phyloP scores from a whole-genome alignment of 768 basidiomycete genomes.

The Xerocomellus intermedius region DNA sequence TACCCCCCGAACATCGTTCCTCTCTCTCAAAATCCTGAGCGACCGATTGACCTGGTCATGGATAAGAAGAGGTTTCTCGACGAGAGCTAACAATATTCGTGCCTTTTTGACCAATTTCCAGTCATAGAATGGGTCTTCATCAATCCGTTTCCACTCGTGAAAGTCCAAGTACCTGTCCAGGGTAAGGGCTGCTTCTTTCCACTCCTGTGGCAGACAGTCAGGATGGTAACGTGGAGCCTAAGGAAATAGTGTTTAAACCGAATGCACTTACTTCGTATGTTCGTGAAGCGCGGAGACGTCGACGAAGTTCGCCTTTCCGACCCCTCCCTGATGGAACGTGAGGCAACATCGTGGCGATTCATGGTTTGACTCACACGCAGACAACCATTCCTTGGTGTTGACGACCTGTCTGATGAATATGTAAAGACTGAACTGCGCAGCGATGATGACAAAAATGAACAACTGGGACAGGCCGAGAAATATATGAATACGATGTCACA shows the following conservation, averaged over 20 bases:
- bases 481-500: constrained; percentile 4
- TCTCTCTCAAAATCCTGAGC: constrained; percentile 64
- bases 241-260: neutral
- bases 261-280: constrained; percentile 62
- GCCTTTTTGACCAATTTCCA: constrained; percentile 84
- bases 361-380: constrained; percentile 63
- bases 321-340: constrained; percentile 68
- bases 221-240: neutral
- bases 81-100: neutral
- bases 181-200: constrained; percentile 77
- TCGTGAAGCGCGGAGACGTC: constrained; percentile 67
- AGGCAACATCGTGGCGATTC: neutral
- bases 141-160: constrained; percentile 84
- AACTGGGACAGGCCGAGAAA: constrained; percentile 42
- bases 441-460: constrained; percentile 83
- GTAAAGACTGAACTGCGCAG: constrained; percentile 82
- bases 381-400: constrained; percentile 90
- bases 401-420: constrained; percentile 88
- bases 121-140: constrained; percentile 91
- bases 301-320: constrained; percentile 72
- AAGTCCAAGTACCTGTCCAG: constrained; percentile 85
- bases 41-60: constrained; percentile 68
- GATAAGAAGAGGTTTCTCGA: neutral
- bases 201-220: constrained; percentile 51
- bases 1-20: constrained; percentile 79